These are phyloP conservation scores for Agaricus sinodeliciosus DNA, from an alignment of 768 basidiomycete genomes.

Conservation along the genomic window DNA sequence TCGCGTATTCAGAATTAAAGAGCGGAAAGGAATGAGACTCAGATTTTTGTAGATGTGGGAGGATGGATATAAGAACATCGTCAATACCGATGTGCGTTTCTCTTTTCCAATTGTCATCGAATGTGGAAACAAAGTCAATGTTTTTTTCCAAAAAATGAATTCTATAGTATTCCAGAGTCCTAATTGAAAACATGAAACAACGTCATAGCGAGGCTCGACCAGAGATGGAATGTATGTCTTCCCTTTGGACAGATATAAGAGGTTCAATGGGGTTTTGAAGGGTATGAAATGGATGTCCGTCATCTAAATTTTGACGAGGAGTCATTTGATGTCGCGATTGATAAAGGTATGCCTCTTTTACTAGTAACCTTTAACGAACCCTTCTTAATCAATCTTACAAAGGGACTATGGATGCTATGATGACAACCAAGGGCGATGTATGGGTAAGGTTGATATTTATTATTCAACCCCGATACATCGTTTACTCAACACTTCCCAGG, in stretches of 20 bases:
- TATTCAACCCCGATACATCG: no score
- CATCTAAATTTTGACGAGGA: conserved; percentile 50
- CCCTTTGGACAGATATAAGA: neutral
- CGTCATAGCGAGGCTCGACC: conserved; percentile 44
- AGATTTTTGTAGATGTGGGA: conserved; percentile 66
- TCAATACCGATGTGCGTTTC: conserved; percentile 64
- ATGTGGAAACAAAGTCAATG: neutral
- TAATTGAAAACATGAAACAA: conserved; percentile 68
- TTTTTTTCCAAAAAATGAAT: neutral
- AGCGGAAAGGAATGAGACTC: neutral
- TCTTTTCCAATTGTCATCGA: neutral
- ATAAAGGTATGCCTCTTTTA: conserved; percentile 49
- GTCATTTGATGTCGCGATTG: conserved; percentile 75
- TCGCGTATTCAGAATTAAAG: neutral
- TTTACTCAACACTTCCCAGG: conserved; percentile 29
- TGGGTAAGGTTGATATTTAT: conserved; percentile 43
- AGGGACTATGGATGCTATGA: conserved; percentile 88
- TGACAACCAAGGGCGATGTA: conserved; percentile 75
- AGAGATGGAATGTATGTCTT: conserved; percentile 59
- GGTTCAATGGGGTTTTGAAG: conserved; percentile 27
- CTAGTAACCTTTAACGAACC: neutral
- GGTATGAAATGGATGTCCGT: conserved; percentile 84
- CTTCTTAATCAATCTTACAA: neutral
- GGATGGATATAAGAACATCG: conserved; percentile 75
- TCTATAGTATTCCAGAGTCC: conserved; percentile 62